Evolutionary conservation across 2,329 filamentous ascomycete species (phyloP), one percentile per base, ranked within the genome.

Genomic region (Hymenoscyphus fraxineus): DNA sequence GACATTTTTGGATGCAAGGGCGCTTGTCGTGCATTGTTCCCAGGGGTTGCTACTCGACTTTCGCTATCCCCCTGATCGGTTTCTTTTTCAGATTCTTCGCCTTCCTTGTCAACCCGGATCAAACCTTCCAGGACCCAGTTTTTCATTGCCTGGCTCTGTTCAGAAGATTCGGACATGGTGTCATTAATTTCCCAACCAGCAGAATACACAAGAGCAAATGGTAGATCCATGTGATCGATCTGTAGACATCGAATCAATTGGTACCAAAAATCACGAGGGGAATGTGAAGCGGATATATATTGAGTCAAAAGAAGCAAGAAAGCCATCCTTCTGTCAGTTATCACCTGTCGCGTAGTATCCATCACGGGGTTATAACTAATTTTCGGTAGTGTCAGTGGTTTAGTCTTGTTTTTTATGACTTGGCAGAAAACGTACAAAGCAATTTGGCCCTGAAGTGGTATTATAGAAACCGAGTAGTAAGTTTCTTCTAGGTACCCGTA

Each of bases 281-380:
- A 72, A 19, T 66, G 73, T 4, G 72, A 70, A 6, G 70, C 68
- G 1, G 70, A 66, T 10, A 74, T 70, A 12, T 66, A 71, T 51
- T 78, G 78, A 1, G 74, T 75, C 4, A 80, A 65, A 10, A 76
- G 72, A n/a, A 77, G 72, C 6, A 80, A 69, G 35, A 76, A 78
- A 39, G 76, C 71, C 68, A 77, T 76, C 63, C 78, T 73, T 31
- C 76, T 67, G 15, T 70, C 72, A 57, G 65, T 62, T 13, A 70
- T 68, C 0, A 71, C 68, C 60, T 71, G 67, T 15, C 67, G 47
- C 2, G 67, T 68, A 2, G 66, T 68, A 32, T 71, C 70, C 47
- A 67, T 63, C 1, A 68, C 64, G 6, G 70, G 64, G 60, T 69
- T 71, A 31, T 71, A 71, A 41, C 69, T 71, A 22, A 13, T 19